phyloP scores from a whole-genome alignment of 139 green algal species.

The Chlamydomonas asymmetrica region DNA sequence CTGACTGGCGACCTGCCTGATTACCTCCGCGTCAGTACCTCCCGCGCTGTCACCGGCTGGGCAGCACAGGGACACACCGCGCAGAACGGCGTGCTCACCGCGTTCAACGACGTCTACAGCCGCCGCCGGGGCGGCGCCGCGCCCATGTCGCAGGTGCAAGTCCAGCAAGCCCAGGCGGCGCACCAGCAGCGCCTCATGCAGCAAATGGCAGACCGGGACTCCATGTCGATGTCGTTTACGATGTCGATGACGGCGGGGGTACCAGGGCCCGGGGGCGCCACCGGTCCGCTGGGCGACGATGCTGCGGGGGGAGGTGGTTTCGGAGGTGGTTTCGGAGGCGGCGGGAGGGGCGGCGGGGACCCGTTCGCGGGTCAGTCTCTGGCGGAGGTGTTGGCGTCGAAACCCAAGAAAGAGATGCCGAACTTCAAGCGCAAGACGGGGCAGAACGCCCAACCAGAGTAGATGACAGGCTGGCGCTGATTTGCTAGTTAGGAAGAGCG shows the following conservation, averaged over 20 bases:
- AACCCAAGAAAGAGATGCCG: constrained; percentile 21
- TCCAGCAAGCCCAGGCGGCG: too few species aligned
- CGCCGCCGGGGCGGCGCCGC: too few species aligned
- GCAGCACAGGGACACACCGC: constrained; percentile 20
- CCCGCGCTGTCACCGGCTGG: constrained; percentile 19
- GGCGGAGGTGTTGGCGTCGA: constrained; percentile 22
- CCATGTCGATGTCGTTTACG: too few species aligned
- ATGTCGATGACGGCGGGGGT: too few species aligned
- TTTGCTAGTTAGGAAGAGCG: too few species aligned
- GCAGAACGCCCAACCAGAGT: too few species aligned
- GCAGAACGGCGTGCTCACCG: constrained; percentile 9
- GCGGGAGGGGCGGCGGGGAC: background rate
- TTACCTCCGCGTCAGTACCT: constrained; percentile 25
- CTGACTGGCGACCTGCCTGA: constrained; percentile 28
- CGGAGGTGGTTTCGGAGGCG: background rate
- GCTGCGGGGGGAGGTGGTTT: background rate
- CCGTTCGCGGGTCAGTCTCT: constrained; percentile 29
- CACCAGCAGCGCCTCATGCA: too few species aligned
- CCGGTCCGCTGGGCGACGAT: background rate
- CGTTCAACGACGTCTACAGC: constrained; percentile 33
- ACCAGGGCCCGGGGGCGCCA: background rate
- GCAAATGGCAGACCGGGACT: too few species aligned
- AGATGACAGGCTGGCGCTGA: too few species aligned
- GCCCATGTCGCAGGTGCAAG: too few species aligned
- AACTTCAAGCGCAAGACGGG: too few species aligned